Evolutionary conservation across 306 rosid species (phyloP), one percentile per base, ranked within the genome.

Genomic region (Lagenaria siceraria): DNA sequence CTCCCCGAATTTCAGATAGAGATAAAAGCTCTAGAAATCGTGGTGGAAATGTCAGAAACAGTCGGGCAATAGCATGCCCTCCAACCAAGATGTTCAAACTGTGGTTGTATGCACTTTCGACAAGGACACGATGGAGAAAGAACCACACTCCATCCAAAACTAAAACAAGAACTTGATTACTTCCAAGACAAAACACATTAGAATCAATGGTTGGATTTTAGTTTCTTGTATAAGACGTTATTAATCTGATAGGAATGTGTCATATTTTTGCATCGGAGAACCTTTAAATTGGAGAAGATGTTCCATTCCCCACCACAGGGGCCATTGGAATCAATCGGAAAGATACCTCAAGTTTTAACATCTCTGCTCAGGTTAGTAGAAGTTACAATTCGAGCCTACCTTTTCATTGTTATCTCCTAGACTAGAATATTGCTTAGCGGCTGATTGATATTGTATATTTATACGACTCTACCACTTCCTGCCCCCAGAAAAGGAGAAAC

Each of bases 71-170:
- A 21, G 11, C 84, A 1, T 71, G 10, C 43, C 53, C 80, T 60
- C 77, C 25, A 29, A 77, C 84, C 0, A 85, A 78, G 61, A 65
- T 85, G 43, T 86, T 82, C 74, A 83, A 49, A 62, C 78, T 74
- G 55, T 83, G 88, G 89, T 62, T 80, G 22, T 43, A 42, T 76
- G 63, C 65, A 19, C 78, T 71, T 6, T 69, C 75, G 8, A 22
- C 1, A 7, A 68, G 74, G 31, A 68, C 74, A 1, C 74, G 31
- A 36, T 21, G 18, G 53, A 69, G 21, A 69, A 69, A 43, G 36
- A 69, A 14, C n/a, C 36, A 25, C 19, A 10, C 54, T 12, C 36
- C 33, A 69, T 43, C 29, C 12, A 6, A 43, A n/a, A 69, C 36
- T 7, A 43, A 29, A 36, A 19, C 31, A n/a, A 38, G 4, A 66